Evolutionary conservation across 1,139 yeast genomes (phyloP).

Genomic region (Candida sp.): DNA sequence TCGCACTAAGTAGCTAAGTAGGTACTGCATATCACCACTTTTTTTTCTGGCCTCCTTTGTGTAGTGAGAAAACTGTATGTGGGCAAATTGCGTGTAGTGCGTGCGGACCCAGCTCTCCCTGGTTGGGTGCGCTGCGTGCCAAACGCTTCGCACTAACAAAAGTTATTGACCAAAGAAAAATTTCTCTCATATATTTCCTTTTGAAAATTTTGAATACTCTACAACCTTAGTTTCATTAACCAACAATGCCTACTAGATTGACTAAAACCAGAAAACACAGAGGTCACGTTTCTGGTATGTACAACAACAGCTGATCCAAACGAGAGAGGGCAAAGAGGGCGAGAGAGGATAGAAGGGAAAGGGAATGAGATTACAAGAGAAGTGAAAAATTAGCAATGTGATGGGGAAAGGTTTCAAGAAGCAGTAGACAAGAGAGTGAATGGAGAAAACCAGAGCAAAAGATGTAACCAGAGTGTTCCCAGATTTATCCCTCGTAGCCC

Average conservation of each 20-base stretch:
- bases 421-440: neutral
- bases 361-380: neutral
- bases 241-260: constrained; percentile 98
- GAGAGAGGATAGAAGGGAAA: neutral
- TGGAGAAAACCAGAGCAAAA: neutral
- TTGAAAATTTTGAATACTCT: constrained; percentile 6
- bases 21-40: constrained; percentile 1
- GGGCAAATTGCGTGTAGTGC: too few relatives aligned
- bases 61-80: neutral
- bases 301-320: constrained; percentile 11
- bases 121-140: too few relatives aligned
- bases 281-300: constrained; percentile 99
- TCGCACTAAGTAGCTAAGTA: neutral
- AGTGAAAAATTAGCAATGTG: neutral
- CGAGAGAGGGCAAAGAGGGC: neutral
- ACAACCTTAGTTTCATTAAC: constrained; percentile 2
- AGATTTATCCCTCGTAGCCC: neutral
- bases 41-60: neutral
- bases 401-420: neutral
- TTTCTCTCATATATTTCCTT: constrained; percentile 10
- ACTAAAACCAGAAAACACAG: constrained; percentile 99
- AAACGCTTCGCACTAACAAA: constrained; percentile 2
- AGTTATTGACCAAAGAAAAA: constrained; percentile 5
- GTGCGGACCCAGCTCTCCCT: too few relatives aligned
- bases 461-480: neutral